Percentiles rank a stretch among this genome's conserved stretches.
These are phyloP conservation scores for Cryphonectria nitschkei DNA, from an alignment of 2,329 filamentous ascomycete species.

Conservation along the genomic window DNA sequence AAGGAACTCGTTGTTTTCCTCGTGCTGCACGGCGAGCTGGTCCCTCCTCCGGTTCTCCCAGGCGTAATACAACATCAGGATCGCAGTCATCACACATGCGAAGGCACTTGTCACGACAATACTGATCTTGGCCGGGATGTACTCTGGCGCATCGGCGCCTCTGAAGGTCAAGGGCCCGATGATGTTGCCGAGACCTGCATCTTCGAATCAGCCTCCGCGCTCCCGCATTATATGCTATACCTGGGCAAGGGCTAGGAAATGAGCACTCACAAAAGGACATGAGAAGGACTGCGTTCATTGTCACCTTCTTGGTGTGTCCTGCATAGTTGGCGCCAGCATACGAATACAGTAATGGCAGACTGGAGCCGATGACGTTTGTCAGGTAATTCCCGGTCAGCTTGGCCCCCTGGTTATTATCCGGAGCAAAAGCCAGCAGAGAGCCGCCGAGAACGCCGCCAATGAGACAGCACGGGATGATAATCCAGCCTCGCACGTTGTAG, in stretches of 20 bases:
- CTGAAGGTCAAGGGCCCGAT: constrained; percentile 46
- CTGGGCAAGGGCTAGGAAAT: not conserved
- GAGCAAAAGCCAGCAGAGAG: constrained; percentile 41
- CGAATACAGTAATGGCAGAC: constrained; percentile 42
- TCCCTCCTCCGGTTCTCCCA: constrained; percentile 30
- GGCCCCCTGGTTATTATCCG: constrained; percentile 38
- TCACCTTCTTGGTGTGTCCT: constrained; percentile 43
- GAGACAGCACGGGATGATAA: constrained; percentile 33
- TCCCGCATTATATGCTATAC: not conserved
- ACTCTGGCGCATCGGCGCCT: constrained; percentile 40
- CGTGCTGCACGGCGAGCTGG: constrained; percentile 28
- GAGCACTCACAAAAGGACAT: constrained; percentile 41
- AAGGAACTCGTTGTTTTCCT: constrained; percentile 37
- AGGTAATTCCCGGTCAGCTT: constrained; percentile 45
- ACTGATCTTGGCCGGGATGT: constrained; percentile 47
- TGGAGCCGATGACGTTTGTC: constrained; percentile 43
- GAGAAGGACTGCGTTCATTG: constrained; percentile 40
- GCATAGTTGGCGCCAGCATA: constrained; percentile 40
- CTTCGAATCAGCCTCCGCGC: constrained; percentile 1
- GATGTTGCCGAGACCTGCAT: constrained; percentile 44
- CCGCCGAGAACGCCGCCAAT: constrained; percentile 44
- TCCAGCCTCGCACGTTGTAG: constrained; percentile 25
- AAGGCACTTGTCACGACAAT: constrained; percentile 40
- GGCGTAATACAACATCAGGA: constrained; percentile 27
- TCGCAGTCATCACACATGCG: constrained; percentile 21